Evolutionary conservation across 331 rosid species (phyloP).

Genomic region (Cydonia oblonga): DNA sequence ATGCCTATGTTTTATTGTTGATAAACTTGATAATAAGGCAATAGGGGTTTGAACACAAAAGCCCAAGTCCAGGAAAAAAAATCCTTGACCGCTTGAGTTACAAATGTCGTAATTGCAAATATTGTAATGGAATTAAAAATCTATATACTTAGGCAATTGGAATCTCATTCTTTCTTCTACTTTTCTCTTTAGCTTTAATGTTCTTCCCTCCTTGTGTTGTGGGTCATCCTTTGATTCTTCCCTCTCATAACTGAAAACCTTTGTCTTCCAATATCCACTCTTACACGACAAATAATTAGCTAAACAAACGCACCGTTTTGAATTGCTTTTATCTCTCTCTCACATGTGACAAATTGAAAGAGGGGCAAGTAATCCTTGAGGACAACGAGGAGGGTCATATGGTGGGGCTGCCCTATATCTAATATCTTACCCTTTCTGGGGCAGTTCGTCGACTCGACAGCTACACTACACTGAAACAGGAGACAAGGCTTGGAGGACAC

Average conservation of each 20-base stretch:
- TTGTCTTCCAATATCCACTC: not conserved
- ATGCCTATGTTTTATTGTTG: too few relatives aligned
- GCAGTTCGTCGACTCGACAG: constrained; percentile 6
- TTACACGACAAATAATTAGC: constrained; percentile 2
- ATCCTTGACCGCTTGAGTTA: too few relatives aligned
- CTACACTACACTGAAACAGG: not conserved
- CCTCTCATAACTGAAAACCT: not conserved
- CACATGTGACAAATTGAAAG: not conserved
- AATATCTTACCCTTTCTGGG: not conserved
- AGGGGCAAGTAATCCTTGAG: constrained; percentile 7
- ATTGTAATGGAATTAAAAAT: not conserved
- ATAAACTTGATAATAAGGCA: too few relatives aligned
- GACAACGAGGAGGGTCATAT: not conserved
- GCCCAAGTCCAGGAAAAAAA: too few relatives aligned
- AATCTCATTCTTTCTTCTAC: constrained; percentile 3
- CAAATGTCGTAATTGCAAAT: not conserved
- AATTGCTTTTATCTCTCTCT: not conserved
- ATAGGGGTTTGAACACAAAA: too few relatives aligned
- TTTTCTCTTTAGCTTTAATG: not conserved
- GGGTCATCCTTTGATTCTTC: not conserved
- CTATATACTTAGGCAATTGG: not conserved
- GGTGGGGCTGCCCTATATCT: constrained; percentile 13
- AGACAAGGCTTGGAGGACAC: not conserved
- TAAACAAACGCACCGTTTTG: not conserved
- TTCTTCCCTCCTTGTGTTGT: not conserved